Evolutionary conservation across 2,329 filamentous ascomycete genomes (phyloP), one percentile per base, ranked within the genome.

Genomic region (Annulohypoxylon truncatum): DNA sequence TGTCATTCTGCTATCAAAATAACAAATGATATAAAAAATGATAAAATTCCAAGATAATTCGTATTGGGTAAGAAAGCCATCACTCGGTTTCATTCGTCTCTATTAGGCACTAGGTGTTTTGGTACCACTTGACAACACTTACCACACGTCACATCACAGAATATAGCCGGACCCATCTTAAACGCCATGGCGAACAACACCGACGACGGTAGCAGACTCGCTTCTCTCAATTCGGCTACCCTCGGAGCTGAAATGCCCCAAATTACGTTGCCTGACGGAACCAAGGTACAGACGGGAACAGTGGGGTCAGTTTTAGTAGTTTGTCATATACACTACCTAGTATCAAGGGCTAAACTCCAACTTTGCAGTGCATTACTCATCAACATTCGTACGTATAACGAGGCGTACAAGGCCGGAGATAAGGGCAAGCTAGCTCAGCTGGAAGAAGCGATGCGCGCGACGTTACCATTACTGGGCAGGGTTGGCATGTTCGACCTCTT

Each of bases 401-500:
- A 65, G 33, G 74, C 72, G 22, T 61, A 74, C 33, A 67, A 67
- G 3, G 64, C 60, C 7, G 66, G 67, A 1, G 71, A 75, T 48
- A 60, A 61, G 5, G 55, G 54, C 10, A 70, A 66, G 20, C 68
- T 60, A 35, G 46, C 60, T 10, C 59, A 47, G 31, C 57, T 74
- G 2, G 66, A 69, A 55, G 53, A 67, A 7, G 64, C 69, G n/a
- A 73, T 75, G 59, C 62, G 61, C 51, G 58, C 64, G 1, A 53
- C 71, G 1, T 57, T 76, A 7, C 74, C 71, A 13, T 61, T 77
- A 7, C 61, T 75, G 9, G 67, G 73, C 26, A 67, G 55, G 20
- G 66, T 74, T 8, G 74, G 74, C 15, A 62, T 76, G 51, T 74
- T 76, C 50, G 73, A 70, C 7, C 60, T 75, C 20, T 75, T 76